Evolutionary conservation across 2,329 filamentous ascomycete genomes (phyloP), one percentile per base, ranked within the genome.

Genomic region (Fusarium napiforme): DNA sequence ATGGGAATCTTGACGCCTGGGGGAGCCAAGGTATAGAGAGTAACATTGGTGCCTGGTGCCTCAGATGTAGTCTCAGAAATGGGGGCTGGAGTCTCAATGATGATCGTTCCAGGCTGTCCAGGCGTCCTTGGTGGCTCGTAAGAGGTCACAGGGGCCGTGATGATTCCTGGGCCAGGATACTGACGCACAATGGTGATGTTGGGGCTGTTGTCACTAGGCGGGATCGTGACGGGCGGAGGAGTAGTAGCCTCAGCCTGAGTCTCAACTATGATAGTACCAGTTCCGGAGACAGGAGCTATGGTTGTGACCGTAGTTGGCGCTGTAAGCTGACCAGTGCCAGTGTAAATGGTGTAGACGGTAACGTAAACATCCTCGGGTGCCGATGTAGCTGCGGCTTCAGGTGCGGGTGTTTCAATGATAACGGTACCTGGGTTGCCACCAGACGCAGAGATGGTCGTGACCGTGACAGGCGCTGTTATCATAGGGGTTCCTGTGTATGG

Each of bases 231-330:
- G 7, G 61, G 34, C 19, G 50, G 28, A 10, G 69, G 53, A 12
- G 53, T n/a, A 11, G 66, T 70, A 42, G 66, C n/a, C 34, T 66
- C 55, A 5, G 37, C 23, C 12, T 46, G 34, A 10, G 71, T 74
- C 55, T 73, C 71, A 14, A 73, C 55, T 9, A 73, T 71, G 4
- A 73, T 64, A 14, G 62, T 73, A 16, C 71, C 71, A 9, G 70
- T 69, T 69, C 67, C 67, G 23, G 50, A 69, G 21, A 69, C 65
- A 21, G 67, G 67, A 9, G 58, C 37, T 28, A 71, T 71, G 7
- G 63, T 68, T 7, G 63, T 71, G 9, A 71, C 60, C 4, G 69
- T 72, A 6, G 56, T 39, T 14, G 69, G 69, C 5, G 43, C 63
- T 11, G 68, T 68, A 18, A 71, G 67, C 9, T 58, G 39, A 2